Percentiles rank a stretch among this genome's conserved stretches.
phyloP scores from a whole-genome alignment of 805 yeast genomes.

The Pichia occidentalis region DNA sequence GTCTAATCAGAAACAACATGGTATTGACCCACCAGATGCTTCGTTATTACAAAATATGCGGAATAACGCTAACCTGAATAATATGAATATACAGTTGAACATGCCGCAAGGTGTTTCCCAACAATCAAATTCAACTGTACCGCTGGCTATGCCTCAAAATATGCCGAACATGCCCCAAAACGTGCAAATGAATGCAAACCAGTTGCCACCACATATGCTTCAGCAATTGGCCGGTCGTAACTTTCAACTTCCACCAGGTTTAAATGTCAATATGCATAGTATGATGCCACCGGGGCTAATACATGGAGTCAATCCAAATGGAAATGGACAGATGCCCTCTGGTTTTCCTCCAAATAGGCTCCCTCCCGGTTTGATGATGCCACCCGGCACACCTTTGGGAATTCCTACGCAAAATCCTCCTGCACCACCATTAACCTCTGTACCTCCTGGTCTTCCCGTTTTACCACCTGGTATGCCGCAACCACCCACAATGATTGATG shows the following conservation, averaged over 20 bases:
- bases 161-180: neutral
- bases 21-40: neutral
- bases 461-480: neutral
- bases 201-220: conserved; percentile 5
- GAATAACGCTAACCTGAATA: no score
- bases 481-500: no score
- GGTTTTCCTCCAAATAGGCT: no score
- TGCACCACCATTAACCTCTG: no score
- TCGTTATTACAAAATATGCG: neutral
- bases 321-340: no score
- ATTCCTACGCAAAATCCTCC: conserved; percentile 20
- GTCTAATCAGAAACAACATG: no score
- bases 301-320: no score
- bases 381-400: no score
- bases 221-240: conserved; percentile 1
- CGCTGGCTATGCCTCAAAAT: conserved; percentile 1
- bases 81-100: conserved; percentile 2
- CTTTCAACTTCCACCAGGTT: conserved; percentile 6
- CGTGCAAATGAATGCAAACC: conserved; percentile 1
- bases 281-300: no score
- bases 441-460: no score
- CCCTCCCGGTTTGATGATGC: no score
- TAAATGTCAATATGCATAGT: no score
- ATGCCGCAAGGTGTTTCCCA: neutral
- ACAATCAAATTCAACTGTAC: conserved; percentile 4